Evolutionary conservation across 2,329 filamentous ascomycete genomes (phyloP).

Genomic region (Monosporascus sp.): DNA sequence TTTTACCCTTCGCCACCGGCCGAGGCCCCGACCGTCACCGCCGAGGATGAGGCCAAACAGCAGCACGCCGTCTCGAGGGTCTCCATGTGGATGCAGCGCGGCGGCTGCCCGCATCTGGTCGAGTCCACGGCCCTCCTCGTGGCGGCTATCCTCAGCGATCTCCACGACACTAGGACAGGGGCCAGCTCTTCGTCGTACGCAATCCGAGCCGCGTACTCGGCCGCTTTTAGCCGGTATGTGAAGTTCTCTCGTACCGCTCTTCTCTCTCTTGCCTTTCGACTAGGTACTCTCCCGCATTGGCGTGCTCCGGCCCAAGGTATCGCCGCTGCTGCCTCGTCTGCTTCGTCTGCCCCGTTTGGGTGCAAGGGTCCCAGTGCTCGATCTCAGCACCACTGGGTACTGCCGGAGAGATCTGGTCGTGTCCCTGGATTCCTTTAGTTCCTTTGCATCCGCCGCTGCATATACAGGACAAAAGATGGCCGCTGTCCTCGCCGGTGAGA

Average conservation of each 20-base stretch:
- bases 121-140: conserved; percentile 72
- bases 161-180: conserved; percentile 27
- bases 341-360: too few species aligned
- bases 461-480: too few species aligned
- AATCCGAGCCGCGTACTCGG: conserved; percentile 64
- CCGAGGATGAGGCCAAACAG: conserved; percentile 18
- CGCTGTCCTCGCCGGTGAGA: too few species aligned
- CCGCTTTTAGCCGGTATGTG: conserved; percentile 67
- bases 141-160: conserved; percentile 64
- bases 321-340: too few species aligned
- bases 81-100: conserved; percentile 66
- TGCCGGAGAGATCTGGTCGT: too few species aligned
- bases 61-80: conserved; percentile 53
- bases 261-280: conserved; percentile 2
- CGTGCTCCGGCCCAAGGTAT: too few species aligned
- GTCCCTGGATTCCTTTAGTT: too few species aligned
- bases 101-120: conserved; percentile 71
- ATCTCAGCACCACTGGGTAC: too few species aligned
- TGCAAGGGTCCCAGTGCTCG: too few species aligned
- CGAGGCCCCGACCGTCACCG: neutral
- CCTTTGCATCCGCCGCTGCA: too few species aligned
- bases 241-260: neutral
- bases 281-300: neutral
- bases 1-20: conserved; percentile 47
- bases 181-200: conserved; percentile 47